Base-by-base conservation (phyloP, 2,329 filamentous ascomycete species). In the Colletotrichum sojae region DNA sequence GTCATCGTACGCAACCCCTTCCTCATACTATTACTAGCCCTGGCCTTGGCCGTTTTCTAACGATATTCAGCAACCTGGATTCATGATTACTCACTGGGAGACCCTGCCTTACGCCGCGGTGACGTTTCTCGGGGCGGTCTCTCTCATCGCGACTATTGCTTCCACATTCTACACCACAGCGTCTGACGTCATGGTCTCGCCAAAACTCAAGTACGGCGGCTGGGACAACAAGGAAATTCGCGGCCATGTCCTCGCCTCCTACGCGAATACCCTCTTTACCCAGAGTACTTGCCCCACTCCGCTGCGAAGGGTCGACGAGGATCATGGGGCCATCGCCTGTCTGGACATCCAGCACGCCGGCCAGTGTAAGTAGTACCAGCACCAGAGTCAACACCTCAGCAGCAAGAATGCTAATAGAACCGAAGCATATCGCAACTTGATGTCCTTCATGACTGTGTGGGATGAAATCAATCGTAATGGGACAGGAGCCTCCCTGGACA, bases 161-260 rank as follows among this genome's bases (percentile, higher is more conserved):
- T 88, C 90, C 0, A 89, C 92, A 74, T 84, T 95, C 6, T 96
- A 95, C 76, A 94, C 91, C 0, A 92, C 92, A 2, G 93, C 93
- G 0, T 91, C 91, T 0, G 91, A 94, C 71, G 90, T 92, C 9
- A 82, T 95, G 74, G 91, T 95, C 0, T 86, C 92, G 3, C 93
- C 93, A 0, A 91, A 92, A 73, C 83, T 95, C 6, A 89, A 86
- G 61, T 87, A 86, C 69, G 88, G 89, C 0, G 76, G 77, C 1
- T 87, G 86, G 81, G 78, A 90, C 49, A 67, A 77, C 1, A 82
- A 75, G 63, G 73, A 82, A 0, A 75, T 95, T 39, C 77, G 81
- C 13, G 91, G 90, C 0, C 78, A 84, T 3, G 89, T 94, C 0
- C 81, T 82, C 22, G 80, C 90, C 0, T 85, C 85, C 1, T 95